These are phyloP conservation scores for Eucalyptus pauciflora DNA, from an alignment of 345 rosid genomes.

Conservation along the genomic window DNA sequence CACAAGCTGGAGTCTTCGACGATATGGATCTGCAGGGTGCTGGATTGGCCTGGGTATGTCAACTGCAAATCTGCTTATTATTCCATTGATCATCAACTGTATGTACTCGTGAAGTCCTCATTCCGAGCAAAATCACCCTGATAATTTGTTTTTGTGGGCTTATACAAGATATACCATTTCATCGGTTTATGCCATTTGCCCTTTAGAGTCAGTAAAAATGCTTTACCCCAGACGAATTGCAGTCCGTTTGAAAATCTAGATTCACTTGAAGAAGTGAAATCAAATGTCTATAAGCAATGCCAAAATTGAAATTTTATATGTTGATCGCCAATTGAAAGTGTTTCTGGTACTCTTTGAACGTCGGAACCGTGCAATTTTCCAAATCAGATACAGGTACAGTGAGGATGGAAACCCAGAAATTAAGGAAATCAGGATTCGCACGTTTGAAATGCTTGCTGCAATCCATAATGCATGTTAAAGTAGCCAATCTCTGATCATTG, in stretches of 20 bases:
- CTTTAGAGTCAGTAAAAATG: background rate
- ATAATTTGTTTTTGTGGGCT: background rate
- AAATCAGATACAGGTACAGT: background rate
- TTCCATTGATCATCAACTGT: background rate
- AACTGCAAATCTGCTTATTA: background rate
- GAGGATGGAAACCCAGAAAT: background rate
- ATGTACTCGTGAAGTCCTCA: background rate
- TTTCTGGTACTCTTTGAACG: background rate
- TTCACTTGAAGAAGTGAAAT: background rate
- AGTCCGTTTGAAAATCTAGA: background rate
- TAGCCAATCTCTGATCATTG: background rate
- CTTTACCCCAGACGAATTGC: background rate
- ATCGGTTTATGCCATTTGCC: background rate
- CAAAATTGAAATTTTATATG: background rate
- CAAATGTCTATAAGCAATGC: background rate
- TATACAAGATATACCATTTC: background rate
- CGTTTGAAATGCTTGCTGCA: background rate
- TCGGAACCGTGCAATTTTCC: background rate
- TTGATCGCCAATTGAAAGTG: background rate
- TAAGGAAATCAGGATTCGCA: background rate
- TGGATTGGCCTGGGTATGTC: background rate
- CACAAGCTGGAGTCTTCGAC: background rate
- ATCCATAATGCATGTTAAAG: too few species aligned
- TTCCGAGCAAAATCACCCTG: background rate
- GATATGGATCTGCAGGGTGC: background rate